Evolutionary conservation across 2,329 filamentous ascomycete species (phyloP), one percentile per base, ranked within the genome.

Genomic region (Mollisiaceae sp.): DNA sequence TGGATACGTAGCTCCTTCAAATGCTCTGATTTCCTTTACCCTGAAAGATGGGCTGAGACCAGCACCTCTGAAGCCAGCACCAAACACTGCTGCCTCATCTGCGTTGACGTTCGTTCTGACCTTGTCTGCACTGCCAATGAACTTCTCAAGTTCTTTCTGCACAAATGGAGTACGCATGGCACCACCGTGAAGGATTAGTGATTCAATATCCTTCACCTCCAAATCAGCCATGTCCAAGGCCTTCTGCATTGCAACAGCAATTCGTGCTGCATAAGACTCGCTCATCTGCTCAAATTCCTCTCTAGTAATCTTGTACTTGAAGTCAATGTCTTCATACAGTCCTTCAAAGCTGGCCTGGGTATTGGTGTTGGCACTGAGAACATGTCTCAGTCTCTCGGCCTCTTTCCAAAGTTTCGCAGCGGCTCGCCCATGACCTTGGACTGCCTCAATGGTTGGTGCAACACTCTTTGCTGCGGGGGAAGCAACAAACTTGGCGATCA

Each of bases 61-160:
- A 60, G 95, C 95, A 59, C 92, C 95, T 76, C 94, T 92, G 84
- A 99, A 98, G 35, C 91, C 94, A 63, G 95, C 94, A 73, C 95
- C 95, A 78, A 98, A 97, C 11, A 97, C 95, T 59, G 95, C 95
- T 27, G 95, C 91, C 80, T 99, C 95, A 74, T 99, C 95, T 12
- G 94, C 91, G 80, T 99, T 99, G 76, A 99, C 95, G 73, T 96
- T 99, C 75, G 90, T 91, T 70, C 93, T 90, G 66, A 99, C 84
- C 82, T 97, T 97, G 60, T 91, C 88, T 8, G 88, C 79, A 20
- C 85, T 86, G 43, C 92, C 91, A 59, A 89, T 86, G 52, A 91
- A 79, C 67, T 88, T 86, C 79, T 97, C 93, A 18, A 99, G 87
- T 73, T 91, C 86, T 79, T 90, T 94, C 78, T 98, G 94, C 12